Percentiles rank a stretch among this genome's conserved stretches.
phyloP scores from a whole-genome alignment of 1,139 yeast genomes.

The Geotrichum restrictum region DNA sequence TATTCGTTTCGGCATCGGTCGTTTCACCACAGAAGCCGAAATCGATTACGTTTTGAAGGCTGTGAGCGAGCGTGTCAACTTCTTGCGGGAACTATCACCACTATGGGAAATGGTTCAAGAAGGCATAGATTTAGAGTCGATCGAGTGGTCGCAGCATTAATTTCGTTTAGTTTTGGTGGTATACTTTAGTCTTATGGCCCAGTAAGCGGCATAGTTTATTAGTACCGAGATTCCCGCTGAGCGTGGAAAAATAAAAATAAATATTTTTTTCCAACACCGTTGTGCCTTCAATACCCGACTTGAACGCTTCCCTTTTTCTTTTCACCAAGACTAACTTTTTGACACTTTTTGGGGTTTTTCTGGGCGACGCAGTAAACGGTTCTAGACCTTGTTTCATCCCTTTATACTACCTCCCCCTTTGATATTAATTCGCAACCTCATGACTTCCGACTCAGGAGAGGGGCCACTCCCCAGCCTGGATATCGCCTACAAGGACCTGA shows the following conservation, averaged over 20 bases:
- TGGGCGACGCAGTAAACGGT: too few species aligned
- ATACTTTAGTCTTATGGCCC: too few species aligned
- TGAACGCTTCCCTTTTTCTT: not conserved
- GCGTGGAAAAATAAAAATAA: not conserved
- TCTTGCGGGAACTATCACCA: slow-evolving; percentile 87
- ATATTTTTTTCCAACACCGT: slow-evolving; percentile 4
- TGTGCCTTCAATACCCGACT: slow-evolving; percentile 14
- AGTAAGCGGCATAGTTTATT: too few species aligned
- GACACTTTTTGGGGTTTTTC: not conserved
- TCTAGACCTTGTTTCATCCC: not conserved
- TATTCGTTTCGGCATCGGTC: slow-evolving; percentile 93
- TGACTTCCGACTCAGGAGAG: slow-evolving; percentile 6
- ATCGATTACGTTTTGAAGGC: slow-evolving; percentile 87
- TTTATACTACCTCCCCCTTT: too few species aligned
- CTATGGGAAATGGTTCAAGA: slow-evolving; percentile 62
- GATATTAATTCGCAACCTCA: not conserved
- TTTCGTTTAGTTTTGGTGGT: not conserved
- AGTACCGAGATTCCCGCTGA: not conserved
- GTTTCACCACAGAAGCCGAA: slow-evolving; percentile 92
- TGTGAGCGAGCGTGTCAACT: slow-evolving; percentile 81
- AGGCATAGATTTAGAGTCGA: slow-evolving; percentile 74
- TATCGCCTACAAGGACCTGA: not conserved
- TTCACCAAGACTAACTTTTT: not conserved
- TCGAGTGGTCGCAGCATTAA: slow-evolving; percentile 96
- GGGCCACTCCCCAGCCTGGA: slow-evolving; percentile 1